phyloP scores from a whole-genome alignment of 805 yeast genomes.

The Candida chauliodis region DNA sequence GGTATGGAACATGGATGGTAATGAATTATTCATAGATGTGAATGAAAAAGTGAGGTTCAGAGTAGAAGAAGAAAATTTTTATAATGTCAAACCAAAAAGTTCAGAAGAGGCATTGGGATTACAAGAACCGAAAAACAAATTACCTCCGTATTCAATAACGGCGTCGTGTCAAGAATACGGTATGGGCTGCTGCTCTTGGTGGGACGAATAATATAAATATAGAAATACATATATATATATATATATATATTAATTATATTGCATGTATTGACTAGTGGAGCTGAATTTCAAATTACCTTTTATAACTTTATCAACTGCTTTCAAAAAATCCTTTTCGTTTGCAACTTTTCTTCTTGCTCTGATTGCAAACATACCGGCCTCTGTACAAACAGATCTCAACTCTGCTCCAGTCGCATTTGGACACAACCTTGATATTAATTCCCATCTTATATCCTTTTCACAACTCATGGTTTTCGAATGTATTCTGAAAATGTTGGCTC shows the following conservation, averaged over 20 bases:
- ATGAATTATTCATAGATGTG: slow-evolving; percentile 77
- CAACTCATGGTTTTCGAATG: slow-evolving; percentile 98
- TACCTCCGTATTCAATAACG: slow-evolving; percentile 78
- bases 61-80: slow-evolving; percentile 84
- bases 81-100: slow-evolving; percentile 75
- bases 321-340: slow-evolving; percentile 94
- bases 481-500: slow-evolving; percentile 95
- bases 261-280: slow-evolving; percentile 97
- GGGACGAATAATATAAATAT: slow-evolving; percentile 49
- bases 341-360: slow-evolving; percentile 98
- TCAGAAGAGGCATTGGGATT: slow-evolving; percentile 48
- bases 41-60: slow-evolving; percentile 91
- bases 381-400: slow-evolving; percentile 96
- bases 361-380: slow-evolving; percentile 99
- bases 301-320: slow-evolving; percentile 97
- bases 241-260: slow-evolving; percentile 61
- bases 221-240: background rate
- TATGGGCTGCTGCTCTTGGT: slow-evolving; percentile 95
- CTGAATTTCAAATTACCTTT: slow-evolving; percentile 98
- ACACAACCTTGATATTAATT: slow-evolving; percentile 91
- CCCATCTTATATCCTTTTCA: slow-evolving; percentile 98
- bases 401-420: slow-evolving; percentile 99
- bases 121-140: slow-evolving; percentile 37
- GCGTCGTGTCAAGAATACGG: slow-evolving; percentile 96
- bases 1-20: slow-evolving; percentile 86